Evolutionary conservation across 2,329 filamentous ascomycete genomes (phyloP).

Genomic region (Penicillium sp.): DNA sequence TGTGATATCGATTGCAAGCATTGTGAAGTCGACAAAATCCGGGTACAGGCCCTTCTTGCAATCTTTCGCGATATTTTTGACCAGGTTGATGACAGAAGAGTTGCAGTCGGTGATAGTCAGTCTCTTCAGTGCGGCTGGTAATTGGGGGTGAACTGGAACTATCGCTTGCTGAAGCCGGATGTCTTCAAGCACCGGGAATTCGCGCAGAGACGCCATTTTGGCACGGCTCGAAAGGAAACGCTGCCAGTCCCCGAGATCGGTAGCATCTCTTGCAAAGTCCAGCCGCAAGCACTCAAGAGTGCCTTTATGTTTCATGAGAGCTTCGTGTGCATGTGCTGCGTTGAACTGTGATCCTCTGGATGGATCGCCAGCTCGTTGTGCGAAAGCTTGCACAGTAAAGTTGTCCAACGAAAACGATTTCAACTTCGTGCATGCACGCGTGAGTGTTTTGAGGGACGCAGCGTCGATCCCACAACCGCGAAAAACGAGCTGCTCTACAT

Average conservation of each 20-base stretch:
- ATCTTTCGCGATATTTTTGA: constrained; percentile 20
- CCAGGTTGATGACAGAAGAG: constrained; percentile 17
- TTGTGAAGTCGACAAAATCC: constrained; percentile 10
- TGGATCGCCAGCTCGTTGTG: not conserved
- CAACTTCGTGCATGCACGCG: constrained; percentile 16
- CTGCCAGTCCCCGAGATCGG: not conserved
- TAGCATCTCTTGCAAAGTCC: constrained; percentile 7
- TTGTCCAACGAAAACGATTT: not conserved
- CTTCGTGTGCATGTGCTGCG: constrained; percentile 14
- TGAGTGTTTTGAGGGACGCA: constrained; percentile 8
- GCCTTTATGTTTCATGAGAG: constrained; percentile 20
- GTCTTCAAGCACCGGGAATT: constrained; percentile 19
- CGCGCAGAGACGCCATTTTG: constrained; percentile 20
- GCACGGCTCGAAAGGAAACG: constrained; percentile 1
- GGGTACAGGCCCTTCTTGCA: constrained; percentile 20
- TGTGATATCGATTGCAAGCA: constrained; percentile 21
- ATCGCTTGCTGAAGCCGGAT: constrained; percentile 18
- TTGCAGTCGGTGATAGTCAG: constrained; percentile 25
- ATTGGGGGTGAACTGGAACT: constrained; percentile 23
- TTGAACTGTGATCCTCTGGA: constrained; percentile 10
- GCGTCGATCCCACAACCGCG: constrained; percentile 11
- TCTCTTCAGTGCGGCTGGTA: constrained; percentile 14
- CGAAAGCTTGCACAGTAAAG: not conserved
- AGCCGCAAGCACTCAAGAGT: constrained; percentile 16
- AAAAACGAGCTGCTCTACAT: constrained; percentile 7